phyloP scores from a whole-genome alignment of 768 basidiomycete genomes.

The Galerina sulciceps region DNA sequence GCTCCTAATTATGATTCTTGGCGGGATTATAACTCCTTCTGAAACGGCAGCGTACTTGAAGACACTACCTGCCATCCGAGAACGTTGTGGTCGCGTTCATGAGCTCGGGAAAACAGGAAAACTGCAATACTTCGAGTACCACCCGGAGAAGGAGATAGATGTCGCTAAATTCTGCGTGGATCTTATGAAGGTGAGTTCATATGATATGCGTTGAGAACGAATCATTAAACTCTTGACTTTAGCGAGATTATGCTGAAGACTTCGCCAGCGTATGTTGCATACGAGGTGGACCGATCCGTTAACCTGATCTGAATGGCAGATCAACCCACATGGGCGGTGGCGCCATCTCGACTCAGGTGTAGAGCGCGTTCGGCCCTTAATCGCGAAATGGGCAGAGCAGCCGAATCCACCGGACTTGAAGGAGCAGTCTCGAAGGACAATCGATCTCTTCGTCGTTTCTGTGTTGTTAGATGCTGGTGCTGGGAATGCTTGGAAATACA shows the following conservation, averaged over 20 bases:
- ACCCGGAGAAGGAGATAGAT: constrained; percentile 71
- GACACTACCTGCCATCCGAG: constrained; percentile 88
- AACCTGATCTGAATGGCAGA: constrained; percentile 44
- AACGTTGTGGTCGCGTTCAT: constrained; percentile 80
- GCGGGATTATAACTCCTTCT: constrained; percentile 29
- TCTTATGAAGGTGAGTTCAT: constrained; percentile 73
- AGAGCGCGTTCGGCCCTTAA: constrained; percentile 64
- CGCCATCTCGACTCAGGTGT: constrained; percentile 78
- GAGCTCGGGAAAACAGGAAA: constrained; percentile 75
- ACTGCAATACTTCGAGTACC: constrained; percentile 86
- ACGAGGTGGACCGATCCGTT: neutral
- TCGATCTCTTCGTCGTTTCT: constrained; percentile 90
- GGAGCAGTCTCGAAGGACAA: constrained; percentile 71
- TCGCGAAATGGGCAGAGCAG: constrained; percentile 56
- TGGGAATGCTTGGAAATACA: constrained; percentile 80
- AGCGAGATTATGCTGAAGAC: constrained; percentile 80
- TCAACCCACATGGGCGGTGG: constrained; percentile 90
- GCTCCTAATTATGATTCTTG: constrained; percentile 37
- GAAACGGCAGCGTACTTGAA: constrained; percentile 72
- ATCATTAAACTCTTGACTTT: constrained; percentile 7
- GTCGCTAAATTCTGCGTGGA: constrained; percentile 76
- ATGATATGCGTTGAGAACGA: neutral
- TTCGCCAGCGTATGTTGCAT: constrained; percentile 57
- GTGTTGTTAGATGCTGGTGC: constrained; percentile 96
- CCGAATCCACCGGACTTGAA: constrained; percentile 45